These are phyloP conservation scores for grape (Vitis vinifera) DNA, from an alignment of 164 flowering plant genomes.

Conservation along the genomic window DNA sequence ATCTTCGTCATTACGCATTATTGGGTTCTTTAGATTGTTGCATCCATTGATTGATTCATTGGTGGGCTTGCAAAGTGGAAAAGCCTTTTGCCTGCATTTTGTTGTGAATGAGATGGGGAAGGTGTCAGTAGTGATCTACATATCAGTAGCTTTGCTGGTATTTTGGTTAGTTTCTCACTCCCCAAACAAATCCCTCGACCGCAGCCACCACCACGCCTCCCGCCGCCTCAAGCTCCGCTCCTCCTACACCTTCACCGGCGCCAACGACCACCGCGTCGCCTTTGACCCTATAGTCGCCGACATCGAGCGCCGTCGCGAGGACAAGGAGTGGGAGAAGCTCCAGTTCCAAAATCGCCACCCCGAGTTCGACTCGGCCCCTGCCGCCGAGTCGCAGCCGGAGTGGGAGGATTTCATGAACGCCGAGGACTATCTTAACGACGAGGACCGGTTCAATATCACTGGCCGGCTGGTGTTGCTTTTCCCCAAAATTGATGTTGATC, in stretches of 20 bases:
- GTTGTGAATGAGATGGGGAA: conserved; percentile 32
- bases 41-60: too few species aligned
- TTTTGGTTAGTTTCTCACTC: conserved; percentile 62
- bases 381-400: conserved; percentile 72
- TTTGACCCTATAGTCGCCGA: conserved; percentile 94
- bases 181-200: conserved; percentile 35
- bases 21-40: too few species aligned
- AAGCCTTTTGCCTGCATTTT: too few species aligned
- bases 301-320: conserved; percentile 84
- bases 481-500: conserved; percentile 83
- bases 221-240: conserved; percentile 80
- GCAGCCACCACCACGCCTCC: conserved; percentile 24
- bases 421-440: conserved; percentile 89
- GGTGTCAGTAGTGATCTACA: conserved; percentile 56
- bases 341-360: conserved; percentile 43
- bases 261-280: conserved; percentile 40
- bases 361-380: conserved; percentile 38
- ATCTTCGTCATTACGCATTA: too few species aligned
- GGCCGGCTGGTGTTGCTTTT: conserved; percentile 61
- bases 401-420: conserved; percentile 94
- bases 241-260: conserved; percentile 37
- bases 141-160: conserved; percentile 49
- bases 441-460: conserved; percentile 79
- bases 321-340: conserved; percentile 72
- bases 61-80: too few species aligned